Evolutionary conservation across 2,329 filamentous ascomycete genomes (phyloP), one percentile per base, ranked within the genome.

Genomic region (Metarhizium rileyi): DNA sequence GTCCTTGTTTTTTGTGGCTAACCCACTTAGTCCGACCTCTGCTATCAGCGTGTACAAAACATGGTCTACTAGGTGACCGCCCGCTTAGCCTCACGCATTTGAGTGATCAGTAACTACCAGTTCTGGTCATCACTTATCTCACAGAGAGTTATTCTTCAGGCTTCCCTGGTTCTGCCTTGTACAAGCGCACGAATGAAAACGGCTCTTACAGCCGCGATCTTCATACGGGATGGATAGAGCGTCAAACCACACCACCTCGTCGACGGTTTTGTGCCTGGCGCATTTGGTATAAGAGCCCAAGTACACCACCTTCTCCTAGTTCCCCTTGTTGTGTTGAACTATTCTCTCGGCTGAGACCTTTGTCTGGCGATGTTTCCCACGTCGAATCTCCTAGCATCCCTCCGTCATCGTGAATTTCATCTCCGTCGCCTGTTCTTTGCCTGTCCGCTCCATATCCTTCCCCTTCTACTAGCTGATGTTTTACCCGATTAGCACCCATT

Each of bases 231-330:
- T 10, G 10, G 12, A 9, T 10, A 47, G 9, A 12, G 26, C 20
- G 7, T 27, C 45, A 61, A 35, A 66, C 56, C 47, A 71, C 64
- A 25, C 71, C 68, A n/a, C 66, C 64, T 49, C 73, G 65, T 33
- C 75, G 70, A 42, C 74, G 72, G 56, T 76, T 68, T 54, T 80
- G 76, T 22, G 75, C 73, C 61, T 80, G 75, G 56, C 77, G 76
- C 51, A 81, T 71, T 59, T 81, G 77, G 54, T 78, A 76, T 51
- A 82, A 74, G 57, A 82, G 68, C 4, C 74, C 75, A 42, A 82
- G 65, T 2, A 82, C 77, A 1, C 78, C 78, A 1, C 78, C 78
- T 2, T 73, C 70, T 14, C 78, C 76, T 3, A 71, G 65, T 38
- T 74, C 74, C 10, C 70, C 70, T 0, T 66, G 66, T 18, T 68